These are phyloP conservation scores for Hypoxylon crocopeplum DNA, from an alignment of 495 filamentous ascomycete genomes.

Conservation along the genomic window DNA sequence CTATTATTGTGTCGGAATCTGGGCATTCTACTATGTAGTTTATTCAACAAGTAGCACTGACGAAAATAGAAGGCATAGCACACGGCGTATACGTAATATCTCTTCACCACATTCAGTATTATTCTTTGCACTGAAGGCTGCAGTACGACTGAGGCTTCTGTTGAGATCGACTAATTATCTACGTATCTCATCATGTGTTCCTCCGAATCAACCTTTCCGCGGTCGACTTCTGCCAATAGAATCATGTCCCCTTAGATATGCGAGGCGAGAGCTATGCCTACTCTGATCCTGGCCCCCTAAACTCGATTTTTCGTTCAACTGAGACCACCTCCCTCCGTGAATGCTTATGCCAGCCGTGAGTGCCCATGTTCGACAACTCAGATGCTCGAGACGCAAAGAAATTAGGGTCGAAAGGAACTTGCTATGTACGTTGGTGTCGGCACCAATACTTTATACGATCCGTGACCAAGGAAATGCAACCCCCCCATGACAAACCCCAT, in stretches of 20 bases:
- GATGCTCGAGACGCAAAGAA: constrained; percentile 11
- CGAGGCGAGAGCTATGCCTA: background rate
- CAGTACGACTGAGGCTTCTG: background rate
- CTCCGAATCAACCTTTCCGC: too few relatives aligned
- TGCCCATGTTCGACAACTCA: constrained; percentile 12
- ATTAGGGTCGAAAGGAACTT: constrained; percentile 7
- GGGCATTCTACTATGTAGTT: too few relatives aligned
- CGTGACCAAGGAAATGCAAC: constrained; percentile 29
- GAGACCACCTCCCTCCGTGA: constrained; percentile 16
- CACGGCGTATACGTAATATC: too few relatives aligned
- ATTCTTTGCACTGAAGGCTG: too few relatives aligned
- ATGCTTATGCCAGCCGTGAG: constrained; percentile 28
- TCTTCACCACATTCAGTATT: too few relatives aligned
- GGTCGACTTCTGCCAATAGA: too few relatives aligned
- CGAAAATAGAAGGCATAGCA: too few relatives aligned
- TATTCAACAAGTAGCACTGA: too few relatives aligned
- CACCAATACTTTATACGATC: constrained; percentile 37
- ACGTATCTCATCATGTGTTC: too few relatives aligned
- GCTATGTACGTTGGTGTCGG: constrained; percentile 32
- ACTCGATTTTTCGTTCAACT: constrained; percentile 1
- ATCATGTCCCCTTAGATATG: too few relatives aligned
- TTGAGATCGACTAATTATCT: constrained; percentile 6
- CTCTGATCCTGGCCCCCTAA: background rate
- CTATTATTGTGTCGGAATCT: background rate
- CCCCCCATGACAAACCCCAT: constrained; percentile 7